Percentiles rank a stretch among this genome's conserved stretches.
phyloP scores from a whole-genome alignment of 2,329 filamentous ascomycete species.

The Calonectria hawksworthii region DNA sequence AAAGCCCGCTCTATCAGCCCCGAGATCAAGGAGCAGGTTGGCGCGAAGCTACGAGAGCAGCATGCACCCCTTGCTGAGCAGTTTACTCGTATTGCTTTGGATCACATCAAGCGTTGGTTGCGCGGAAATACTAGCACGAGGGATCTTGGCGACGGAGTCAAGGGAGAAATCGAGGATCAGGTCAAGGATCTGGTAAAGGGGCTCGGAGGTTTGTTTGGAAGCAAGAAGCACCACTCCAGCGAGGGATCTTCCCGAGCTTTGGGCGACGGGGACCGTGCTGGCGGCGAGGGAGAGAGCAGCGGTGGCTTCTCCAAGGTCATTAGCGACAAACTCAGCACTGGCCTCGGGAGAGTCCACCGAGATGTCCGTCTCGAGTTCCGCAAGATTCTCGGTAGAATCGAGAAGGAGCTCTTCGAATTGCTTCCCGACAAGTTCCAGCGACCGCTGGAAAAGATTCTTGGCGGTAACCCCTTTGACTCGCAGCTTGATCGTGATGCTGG shows the following conservation, averaged over 20 bases:
- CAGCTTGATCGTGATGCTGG: slow-evolving; percentile 55
- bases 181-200: slow-evolving; percentile 61
- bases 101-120: slow-evolving; percentile 62
- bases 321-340: slow-evolving; percentile 61
- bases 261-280: slow-evolving; percentile 46
- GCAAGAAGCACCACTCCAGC: slow-evolving; percentile 51
- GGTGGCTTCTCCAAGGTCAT: slow-evolving; percentile 61
- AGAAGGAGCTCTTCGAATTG: slow-evolving; percentile 61
- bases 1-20: slow-evolving; percentile 60
- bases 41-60: slow-evolving; percentile 55
- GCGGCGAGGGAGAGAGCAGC: slow-evolving; percentile 45
- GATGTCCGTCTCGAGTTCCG: slow-evolving; percentile 63
- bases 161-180: slow-evolving; percentile 59
- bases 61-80: slow-evolving; percentile 61
- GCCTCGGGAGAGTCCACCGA: slow-evolving; percentile 58
- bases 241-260: slow-evolving; percentile 51
- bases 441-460: slow-evolving; percentile 61
- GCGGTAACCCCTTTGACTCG: slow-evolving; percentile 61
- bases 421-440: slow-evolving; percentile 59
- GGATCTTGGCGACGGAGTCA: slow-evolving; percentile 59
- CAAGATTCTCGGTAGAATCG: slow-evolving; percentile 58
- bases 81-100: slow-evolving; percentile 61
- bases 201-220: slow-evolving; percentile 57
- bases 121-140: slow-evolving; percentile 57
- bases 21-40: slow-evolving; percentile 62